These are phyloP conservation scores for Heliamphora ciliata DNA, from an alignment of 179 eudicot species.

Conservation along the genomic window DNA sequence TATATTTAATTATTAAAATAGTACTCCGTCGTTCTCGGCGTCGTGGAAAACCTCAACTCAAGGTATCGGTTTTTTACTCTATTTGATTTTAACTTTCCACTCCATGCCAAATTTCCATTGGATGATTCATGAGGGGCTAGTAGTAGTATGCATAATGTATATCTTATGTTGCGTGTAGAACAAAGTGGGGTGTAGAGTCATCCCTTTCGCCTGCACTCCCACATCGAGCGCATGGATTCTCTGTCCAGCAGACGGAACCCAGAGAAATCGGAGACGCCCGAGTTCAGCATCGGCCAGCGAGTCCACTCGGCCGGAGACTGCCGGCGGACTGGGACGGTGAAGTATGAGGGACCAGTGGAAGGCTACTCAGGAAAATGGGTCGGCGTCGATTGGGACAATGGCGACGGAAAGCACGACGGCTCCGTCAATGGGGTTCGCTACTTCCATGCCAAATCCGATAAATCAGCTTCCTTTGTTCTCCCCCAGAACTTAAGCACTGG, in stretches of 20 bases:
- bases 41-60: slow-evolving; percentile 65
- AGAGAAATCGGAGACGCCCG: slow-evolving; percentile 14
- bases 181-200: too few relatives aligned
- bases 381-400: slow-evolving; percentile 90
- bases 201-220: too few relatives aligned
- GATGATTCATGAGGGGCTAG: too few relatives aligned
- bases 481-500: slow-evolving; percentile 56
- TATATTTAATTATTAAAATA: slow-evolving; percentile 6
- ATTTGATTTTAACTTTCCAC: too few relatives aligned
- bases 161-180: too few relatives aligned
- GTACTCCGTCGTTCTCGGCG: slow-evolving; percentile 90
- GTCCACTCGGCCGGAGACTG: slow-evolving; percentile 54
- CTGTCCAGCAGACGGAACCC: not conserved
- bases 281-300: slow-evolving; percentile 55
- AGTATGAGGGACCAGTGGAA: slow-evolving; percentile 57
- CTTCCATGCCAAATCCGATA: slow-evolving; percentile 43
- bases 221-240: too few relatives aligned
- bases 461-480: slow-evolving; percentile 67
- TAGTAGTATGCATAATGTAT: too few relatives aligned
- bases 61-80: too few relatives aligned
- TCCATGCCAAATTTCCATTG: too few relatives aligned
- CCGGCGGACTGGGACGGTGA: slow-evolving; percentile 67
- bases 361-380: slow-evolving; percentile 76
- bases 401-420: slow-evolving; percentile 80
- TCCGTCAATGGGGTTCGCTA: slow-evolving; percentile 67